Evolutionary conservation across 495 filamentous ascomycete genomes (phyloP).

Genomic region (Staphylotrichum tortipilum): DNA sequence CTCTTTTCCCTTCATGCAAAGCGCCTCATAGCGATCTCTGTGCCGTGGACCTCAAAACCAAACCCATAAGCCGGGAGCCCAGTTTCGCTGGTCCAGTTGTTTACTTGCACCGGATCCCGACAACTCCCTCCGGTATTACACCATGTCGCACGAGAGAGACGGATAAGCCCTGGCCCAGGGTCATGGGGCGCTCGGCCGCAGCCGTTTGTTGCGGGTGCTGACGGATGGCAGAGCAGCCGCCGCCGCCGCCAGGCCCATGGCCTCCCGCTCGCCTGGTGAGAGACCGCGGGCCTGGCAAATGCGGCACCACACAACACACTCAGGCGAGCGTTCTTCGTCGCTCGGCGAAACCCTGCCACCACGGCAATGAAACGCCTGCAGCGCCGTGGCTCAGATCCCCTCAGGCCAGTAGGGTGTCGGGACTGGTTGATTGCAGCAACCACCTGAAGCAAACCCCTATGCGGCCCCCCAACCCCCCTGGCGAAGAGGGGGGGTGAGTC

Average conservation of each 20-base stretch:
- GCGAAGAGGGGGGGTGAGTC: no score
- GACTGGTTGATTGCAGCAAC: not conserved
- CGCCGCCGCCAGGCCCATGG: not conserved
- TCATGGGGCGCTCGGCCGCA: no score
- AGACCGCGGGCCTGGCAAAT: no score
- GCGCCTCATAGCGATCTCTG: no score
- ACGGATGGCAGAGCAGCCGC: not conserved
- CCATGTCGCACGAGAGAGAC: no score
- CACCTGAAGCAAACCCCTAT: not conserved
- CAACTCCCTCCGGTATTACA: no score
- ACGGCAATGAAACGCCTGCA: not conserved
- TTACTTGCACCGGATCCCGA: no score
- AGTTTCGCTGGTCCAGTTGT: no score
- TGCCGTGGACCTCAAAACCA: no score
- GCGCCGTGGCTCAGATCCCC: not conserved
- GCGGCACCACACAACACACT: not conserved
- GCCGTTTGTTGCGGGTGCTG: not conserved
- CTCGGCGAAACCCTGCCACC: not conserved
- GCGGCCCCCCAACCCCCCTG: not conserved
- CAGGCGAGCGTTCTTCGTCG: not conserved
- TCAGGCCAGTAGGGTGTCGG: not conserved
- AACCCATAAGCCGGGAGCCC: no score
- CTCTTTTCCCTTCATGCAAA: no score
- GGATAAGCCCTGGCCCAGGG: no score
- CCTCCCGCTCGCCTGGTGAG: not conserved